Evolutionary conservation across 306 rosid genomes (phyloP).

Genomic region (Lablab purpureus): DNA sequence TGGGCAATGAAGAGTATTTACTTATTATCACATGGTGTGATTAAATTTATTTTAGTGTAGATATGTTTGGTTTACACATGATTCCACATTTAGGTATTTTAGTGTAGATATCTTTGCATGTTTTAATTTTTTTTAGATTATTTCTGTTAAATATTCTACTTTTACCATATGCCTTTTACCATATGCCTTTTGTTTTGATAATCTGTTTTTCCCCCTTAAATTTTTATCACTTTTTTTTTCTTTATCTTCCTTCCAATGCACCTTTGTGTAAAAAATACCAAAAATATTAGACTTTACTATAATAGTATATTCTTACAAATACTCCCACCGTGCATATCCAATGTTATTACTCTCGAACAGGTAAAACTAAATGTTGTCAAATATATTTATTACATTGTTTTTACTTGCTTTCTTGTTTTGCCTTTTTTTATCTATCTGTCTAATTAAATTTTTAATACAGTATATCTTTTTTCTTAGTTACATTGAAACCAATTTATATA

Average conservation of each 20-base stretch:
- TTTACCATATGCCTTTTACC: neutral
- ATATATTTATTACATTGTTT: too few species aligned
- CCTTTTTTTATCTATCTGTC: too few species aligned
- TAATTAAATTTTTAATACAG: too few species aligned
- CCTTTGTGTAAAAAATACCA: too few species aligned
- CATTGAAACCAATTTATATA: too few species aligned
- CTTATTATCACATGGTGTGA: neutral
- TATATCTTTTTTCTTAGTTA: too few species aligned
- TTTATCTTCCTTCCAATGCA: neutral
- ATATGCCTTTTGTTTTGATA: neutral
- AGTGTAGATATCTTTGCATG: neutral
- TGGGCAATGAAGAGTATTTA: neutral
- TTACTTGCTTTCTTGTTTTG: too few species aligned
- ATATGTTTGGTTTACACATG: neutral
- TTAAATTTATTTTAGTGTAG: too few species aligned
- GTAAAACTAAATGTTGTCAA: neutral
- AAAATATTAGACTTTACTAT: neutral
- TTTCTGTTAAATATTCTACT: neutral
- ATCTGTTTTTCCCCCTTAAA: neutral
- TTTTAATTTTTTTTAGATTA: neutral
- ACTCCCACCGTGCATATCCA: neutral
- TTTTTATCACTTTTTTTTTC: neutral
- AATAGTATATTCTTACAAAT: neutral
- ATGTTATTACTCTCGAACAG: neutral
- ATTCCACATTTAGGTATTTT: neutral